A percentile compares a stretch with the other conserved stretches of the same genome.
These are phyloP conservation scores for Immersiporthe knoxdaviesiana DNA, from an alignment of 2,329 filamentous ascomycete genomes.

Conservation along the genomic window DNA sequence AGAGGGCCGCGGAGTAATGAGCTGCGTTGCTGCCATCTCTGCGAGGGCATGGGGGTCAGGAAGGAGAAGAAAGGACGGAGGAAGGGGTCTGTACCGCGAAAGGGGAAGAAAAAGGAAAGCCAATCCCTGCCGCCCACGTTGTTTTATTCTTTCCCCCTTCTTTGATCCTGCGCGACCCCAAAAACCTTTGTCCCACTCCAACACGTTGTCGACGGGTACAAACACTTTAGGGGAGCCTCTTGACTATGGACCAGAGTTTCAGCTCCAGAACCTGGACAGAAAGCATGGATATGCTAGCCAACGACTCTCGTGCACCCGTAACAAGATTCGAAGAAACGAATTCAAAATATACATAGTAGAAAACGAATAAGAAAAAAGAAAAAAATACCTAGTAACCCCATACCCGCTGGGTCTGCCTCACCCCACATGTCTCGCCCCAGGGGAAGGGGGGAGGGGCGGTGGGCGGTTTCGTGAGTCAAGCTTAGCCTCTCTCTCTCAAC, in stretches of 20 bases:
- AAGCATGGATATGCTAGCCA: too few relatives aligned
- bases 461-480: background rate
- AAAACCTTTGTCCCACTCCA: background rate
- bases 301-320: too few relatives aligned
- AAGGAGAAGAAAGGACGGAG: background rate
- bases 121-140: conserved; percentile 10
- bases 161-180: background rate
- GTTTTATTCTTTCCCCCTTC: background rate
- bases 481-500: background rate
- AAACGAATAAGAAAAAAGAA: too few relatives aligned
- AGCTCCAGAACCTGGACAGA: background rate
- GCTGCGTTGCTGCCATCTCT: background rate
- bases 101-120: conserved; percentile 17
- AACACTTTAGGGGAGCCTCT: too few relatives aligned
- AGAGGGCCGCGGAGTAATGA: background rate
- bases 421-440: conserved; percentile 6
- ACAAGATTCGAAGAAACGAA: too few relatives aligned
- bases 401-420: background rate
- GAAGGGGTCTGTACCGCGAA: conserved; percentile 20
- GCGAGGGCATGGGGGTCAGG: background rate
- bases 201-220: background rate
- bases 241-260: too few relatives aligned
- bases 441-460: background rate
- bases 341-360: too few relatives aligned
- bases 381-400: too few relatives aligned